Evolutionary conservation across 1,284 basidiomycete genomes (phyloP).

Genomic region (Boletus semigastroideus): DNA sequence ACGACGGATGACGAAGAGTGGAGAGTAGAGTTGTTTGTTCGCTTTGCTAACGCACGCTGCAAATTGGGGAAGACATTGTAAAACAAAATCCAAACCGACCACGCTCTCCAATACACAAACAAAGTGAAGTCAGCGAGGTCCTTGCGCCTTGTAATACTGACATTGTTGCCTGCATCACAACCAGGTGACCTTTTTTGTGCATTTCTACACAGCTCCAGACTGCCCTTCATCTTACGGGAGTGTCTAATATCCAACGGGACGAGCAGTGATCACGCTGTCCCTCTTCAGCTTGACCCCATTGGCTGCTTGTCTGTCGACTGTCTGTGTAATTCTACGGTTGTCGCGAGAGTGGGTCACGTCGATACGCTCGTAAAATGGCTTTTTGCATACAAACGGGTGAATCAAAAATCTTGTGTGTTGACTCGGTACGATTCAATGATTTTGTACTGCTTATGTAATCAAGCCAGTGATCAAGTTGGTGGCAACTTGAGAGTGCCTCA

Average conservation of each 20-base stretch:
- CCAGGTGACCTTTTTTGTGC: neutral
- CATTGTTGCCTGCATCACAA: neutral
- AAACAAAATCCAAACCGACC: conserved; percentile 63
- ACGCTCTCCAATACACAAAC: conserved; percentile 60
- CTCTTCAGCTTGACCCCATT: neutral
- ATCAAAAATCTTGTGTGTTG: neutral
- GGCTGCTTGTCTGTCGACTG: neutral
- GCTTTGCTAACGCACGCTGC: conserved; percentile 59
- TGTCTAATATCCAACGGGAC: neutral
- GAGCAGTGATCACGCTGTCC: neutral
- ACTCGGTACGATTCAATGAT: neutral
- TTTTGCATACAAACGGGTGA: neutral
- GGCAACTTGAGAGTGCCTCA: neutral
- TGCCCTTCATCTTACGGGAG: neutral
- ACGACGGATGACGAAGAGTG: conserved; percentile 21
- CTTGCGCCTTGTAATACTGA: neutral
- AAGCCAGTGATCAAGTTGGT: neutral
- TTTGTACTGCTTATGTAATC: conserved; percentile 19
- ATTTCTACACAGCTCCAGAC: neutral
- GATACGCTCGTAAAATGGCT: neutral
- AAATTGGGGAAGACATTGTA: conserved; percentile 71
- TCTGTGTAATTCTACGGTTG: neutral
- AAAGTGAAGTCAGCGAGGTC: conserved; percentile 35
- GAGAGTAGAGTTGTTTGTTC: conserved; percentile 38
- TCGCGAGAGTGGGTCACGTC: neutral